Base-by-base conservation (phyloP, 139 green algal species). In the Eudorina sp. region DNA sequence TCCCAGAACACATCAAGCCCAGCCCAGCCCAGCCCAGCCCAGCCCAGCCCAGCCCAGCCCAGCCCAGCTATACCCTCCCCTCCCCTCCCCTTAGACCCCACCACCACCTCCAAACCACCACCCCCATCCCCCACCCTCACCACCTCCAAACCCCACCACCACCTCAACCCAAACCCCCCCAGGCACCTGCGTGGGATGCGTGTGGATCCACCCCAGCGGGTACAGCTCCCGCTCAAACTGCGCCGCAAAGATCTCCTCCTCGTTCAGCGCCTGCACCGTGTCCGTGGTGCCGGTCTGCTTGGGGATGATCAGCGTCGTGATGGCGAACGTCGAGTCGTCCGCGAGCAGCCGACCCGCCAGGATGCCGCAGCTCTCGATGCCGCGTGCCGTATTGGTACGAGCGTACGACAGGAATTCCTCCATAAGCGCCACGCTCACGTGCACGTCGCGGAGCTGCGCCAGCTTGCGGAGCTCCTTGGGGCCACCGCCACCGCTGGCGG, bases 151-250 rank as follows among this genome's bases (percentile, higher is more conserved):
- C n/a, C n/a, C n/a, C n/a, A n/a, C n/a, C n/a, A n/a, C n/a, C n/a
- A n/a, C n/a, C n/a, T n/a, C n/a, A n/a, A n/a, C n/a, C n/a, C n/a
- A n/a, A n/a, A n/a, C n/a, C n/a, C n/a, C n/a, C n/a, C n/a, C n/a
- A n/a, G n/a, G n/a, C n/a, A n/a, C n/a, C n/a, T n/a, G 96, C 31
- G 96, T 96, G 40, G 97, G 97, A 93, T 99, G 97, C 4, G 97
- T 99, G 93, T 99, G 97, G 83, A 99, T 98, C 97, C 97, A 99
- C 58, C 97, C 97, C 45, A 99, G 77, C 8, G 97, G 94, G 92
- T 97, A 98, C 48, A 99, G 89, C 62, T 93, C 92, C 46, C 91
- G 46, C 1, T 88, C 68, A 0, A 91, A 90, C 84, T 95, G 90
- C 29, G 90, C 87, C 69, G 98, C 95, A 79, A 97, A 98, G 27